A percentile compares a stretch with the other conserved stretches of the same genome.
phyloP scores from a whole-genome alignment of 441 rosid species.

The Viola pubescens region DNA sequence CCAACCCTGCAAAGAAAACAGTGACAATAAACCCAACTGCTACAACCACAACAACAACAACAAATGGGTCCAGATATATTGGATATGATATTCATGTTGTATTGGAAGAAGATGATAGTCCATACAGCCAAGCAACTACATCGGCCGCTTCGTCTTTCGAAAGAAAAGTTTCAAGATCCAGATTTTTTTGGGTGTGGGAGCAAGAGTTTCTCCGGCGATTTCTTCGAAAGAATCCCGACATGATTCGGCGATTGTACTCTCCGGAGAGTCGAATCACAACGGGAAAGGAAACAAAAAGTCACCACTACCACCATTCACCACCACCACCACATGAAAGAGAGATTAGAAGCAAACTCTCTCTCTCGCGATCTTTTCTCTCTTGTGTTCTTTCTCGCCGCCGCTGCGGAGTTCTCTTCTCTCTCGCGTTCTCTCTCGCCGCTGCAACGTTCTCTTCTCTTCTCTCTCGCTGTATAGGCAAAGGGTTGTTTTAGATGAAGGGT shows the following conservation, averaged over 20 bases:
- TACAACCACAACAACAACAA: slow-evolving; percentile 1
- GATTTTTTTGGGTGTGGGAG: slow-evolving; percentile 98
- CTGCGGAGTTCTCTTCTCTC: no score
- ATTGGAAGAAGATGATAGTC: slow-evolving; percentile 46
- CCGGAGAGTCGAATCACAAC: slow-evolving; percentile 82
- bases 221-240: slow-evolving; percentile 87
- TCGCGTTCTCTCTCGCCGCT: no score
- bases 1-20: slow-evolving; percentile 26
- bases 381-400: no score
- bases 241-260: slow-evolving; percentile 94
- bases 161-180: slow-evolving; percentile 85
- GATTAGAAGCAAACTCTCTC: no score
- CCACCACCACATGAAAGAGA: slow-evolving; percentile 40
- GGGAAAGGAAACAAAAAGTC: slow-evolving; percentile 67
- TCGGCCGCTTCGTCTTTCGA: slow-evolving; percentile 47
- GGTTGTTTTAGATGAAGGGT: no score
- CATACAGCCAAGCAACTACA: slow-evolving; percentile 32
- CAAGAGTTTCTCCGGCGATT: slow-evolving; percentile 94
- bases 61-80: slow-evolving; percentile 11
- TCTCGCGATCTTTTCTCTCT: no score
- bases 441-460: no score
- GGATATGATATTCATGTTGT: slow-evolving; percentile 26
- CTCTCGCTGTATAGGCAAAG: no score
- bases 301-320: slow-evolving; percentile 15
- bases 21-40: slow-evolving; percentile 7